Conservation (phyloP, 2,329 filamentous ascomycete species). For the Penicillium sp. region DNA sequence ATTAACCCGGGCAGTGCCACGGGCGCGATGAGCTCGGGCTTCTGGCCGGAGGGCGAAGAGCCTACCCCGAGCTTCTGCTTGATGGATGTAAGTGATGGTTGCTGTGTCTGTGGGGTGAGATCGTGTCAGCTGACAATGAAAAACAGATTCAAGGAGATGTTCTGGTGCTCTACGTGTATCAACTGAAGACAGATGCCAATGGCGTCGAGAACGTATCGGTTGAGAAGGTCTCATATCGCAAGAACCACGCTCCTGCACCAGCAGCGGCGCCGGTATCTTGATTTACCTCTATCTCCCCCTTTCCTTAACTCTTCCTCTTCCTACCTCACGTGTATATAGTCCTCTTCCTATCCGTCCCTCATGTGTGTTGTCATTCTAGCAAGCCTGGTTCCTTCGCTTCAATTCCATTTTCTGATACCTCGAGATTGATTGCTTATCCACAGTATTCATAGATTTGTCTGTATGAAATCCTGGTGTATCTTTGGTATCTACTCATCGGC, state of each 20-base stretch:
- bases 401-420: slow-evolving; percentile 28
- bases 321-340: slow-evolving; percentile 40
- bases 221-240: slow-evolving; percentile 85
- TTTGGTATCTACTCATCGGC: background rate
- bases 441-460: background rate
- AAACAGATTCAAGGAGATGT: slow-evolving; percentile 90
- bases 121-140: slow-evolving; percentile 13
- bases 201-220: slow-evolving; percentile 80
- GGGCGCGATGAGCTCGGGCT: slow-evolving; percentile 67
- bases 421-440: background rate
- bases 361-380: slow-evolving; percentile 11
- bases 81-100: slow-evolving; percentile 80
- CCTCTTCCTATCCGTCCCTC: slow-evolving; percentile 25
- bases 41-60: slow-evolving; percentile 67
- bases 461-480: background rate
- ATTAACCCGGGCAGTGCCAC: slow-evolving; percentile 73
- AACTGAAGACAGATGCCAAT: slow-evolving; percentile 76
- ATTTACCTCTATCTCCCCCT: background rate
- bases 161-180: slow-evolving; percentile 93
- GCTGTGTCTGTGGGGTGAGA: background rate
- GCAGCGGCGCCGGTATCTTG: slow-evolving; percentile 40
- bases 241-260: slow-evolving; percentile 68
- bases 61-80: slow-evolving; percentile 90
- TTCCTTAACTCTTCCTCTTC: slow-evolving; percentile 11
- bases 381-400: slow-evolving; percentile 15